Percentiles rank a stretch among this genome's conserved stretches.
phyloP scores from a whole-genome alignment of 768 basidiomycete species.

The Pleurotus eryngii region DNA sequence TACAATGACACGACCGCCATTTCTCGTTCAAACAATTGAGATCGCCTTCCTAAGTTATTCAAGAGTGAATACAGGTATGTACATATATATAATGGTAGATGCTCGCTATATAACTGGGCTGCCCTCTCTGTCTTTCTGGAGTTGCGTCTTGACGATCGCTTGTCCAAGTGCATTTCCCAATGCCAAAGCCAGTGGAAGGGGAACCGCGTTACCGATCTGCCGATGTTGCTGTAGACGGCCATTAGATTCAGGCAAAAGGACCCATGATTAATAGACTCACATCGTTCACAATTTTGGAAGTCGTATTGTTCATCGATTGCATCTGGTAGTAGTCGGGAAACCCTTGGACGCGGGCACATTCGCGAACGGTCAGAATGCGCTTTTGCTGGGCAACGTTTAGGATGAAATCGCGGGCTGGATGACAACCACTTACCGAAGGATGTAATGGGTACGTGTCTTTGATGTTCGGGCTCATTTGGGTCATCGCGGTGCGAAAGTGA shows the following conservation, averaged over 20 bases:
- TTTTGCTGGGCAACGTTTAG: conserved; percentile 49
- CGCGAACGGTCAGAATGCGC: conserved; percentile 62
- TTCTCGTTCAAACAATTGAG: too few relatives aligned
- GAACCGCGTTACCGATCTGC: conserved; percentile 82
- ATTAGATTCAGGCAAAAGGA: not conserved
- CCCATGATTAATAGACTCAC: conserved; percentile 34
- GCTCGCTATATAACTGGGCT: conserved; percentile 28
- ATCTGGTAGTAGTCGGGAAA: conserved; percentile 75
- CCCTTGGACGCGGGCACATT: conserved; percentile 73
- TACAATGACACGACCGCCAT: too few relatives aligned
- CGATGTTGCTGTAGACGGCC: conserved; percentile 52
- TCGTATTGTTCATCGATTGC: conserved; percentile 37
- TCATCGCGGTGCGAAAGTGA: conserved; percentile 65
- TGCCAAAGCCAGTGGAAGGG: conserved; percentile 64
- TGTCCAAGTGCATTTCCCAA: conserved; percentile 49
- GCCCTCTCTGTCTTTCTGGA: conserved; percentile 35
- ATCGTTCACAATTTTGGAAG: conserved; percentile 39
- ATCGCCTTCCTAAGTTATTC: too few relatives aligned
- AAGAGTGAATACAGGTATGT: too few relatives aligned
- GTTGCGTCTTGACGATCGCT: conserved; percentile 46
- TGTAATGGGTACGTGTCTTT: conserved; percentile 47
- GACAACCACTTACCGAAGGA: conserved; percentile 27
- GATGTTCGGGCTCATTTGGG: conserved; percentile 45
- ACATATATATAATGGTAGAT: not conserved
- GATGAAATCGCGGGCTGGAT: too few relatives aligned